phyloP scores from a whole-genome alignment of 805 yeast species.

The Blastobotrys terrestris region DNA sequence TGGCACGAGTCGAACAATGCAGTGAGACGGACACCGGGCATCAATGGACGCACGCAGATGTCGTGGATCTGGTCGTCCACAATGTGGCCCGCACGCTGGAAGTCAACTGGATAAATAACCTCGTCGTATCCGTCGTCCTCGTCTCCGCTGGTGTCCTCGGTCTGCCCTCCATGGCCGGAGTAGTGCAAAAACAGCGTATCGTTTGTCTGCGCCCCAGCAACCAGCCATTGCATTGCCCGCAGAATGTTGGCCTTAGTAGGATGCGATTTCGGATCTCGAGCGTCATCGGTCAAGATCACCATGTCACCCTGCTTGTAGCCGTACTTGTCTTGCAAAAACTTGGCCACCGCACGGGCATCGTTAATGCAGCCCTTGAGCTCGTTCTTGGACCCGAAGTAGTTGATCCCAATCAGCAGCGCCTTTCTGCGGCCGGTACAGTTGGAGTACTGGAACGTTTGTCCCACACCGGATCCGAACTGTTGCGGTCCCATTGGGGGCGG shows the following conservation, averaged over 20 bases:
- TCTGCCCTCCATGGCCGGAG: conserved; percentile 83
- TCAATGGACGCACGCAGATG: conserved; percentile 61
- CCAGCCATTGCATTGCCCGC: conserved; percentile 79
- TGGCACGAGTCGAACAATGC: conserved; percentile 83
- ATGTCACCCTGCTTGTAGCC: conserved; percentile 34
- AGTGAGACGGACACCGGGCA: conserved; percentile 68
- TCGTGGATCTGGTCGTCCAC: conserved; percentile 72
- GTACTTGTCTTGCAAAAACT: conserved; percentile 36
- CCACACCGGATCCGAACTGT: conserved; percentile 25
- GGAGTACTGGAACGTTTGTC: conserved; percentile 47
- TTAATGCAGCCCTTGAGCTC: conserved; percentile 74
- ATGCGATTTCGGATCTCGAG: conserved; percentile 33
- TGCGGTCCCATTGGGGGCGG: conserved; percentile 28
- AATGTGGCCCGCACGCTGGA: conserved; percentile 57
- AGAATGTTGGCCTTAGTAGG: conserved; percentile 69
- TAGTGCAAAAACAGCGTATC: conserved; percentile 78
- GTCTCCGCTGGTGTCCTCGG: conserved; percentile 62
- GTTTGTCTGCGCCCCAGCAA: conserved; percentile 62
- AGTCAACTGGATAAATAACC: conserved; percentile 69
- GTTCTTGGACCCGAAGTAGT: conserved; percentile 60
- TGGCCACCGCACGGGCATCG: conserved; percentile 47
- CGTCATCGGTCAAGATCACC: conserved; percentile 38
- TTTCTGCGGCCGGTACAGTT: conserved; percentile 66
- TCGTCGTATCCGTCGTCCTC: conserved; percentile 72
- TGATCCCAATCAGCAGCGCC: conserved; percentile 73